Evolutionary conservation across 2,329 filamentous ascomycete species (phyloP).

Genomic region (Ilyonectria mors-panacis): DNA sequence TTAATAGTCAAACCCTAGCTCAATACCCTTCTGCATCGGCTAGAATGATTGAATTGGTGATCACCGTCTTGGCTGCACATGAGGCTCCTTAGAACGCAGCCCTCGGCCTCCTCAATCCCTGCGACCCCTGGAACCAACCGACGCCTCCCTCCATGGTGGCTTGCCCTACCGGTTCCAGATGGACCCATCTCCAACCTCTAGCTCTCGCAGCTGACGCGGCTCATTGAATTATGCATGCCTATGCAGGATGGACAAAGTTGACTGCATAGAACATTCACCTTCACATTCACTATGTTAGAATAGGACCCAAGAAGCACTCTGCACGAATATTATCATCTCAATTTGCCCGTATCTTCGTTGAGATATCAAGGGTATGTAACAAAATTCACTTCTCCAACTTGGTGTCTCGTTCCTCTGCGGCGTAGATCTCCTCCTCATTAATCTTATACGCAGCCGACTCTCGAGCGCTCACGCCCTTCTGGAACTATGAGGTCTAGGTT

Average conservation of each 20-base stretch:
- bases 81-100: not conserved
- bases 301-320: not conserved
- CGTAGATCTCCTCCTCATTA: constrained; percentile 53
- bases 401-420: constrained; percentile 34
- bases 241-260: not conserved
- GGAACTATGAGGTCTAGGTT: constrained; percentile 46
- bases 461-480: constrained; percentile 56
- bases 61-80: not conserved
- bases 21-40: not conserved
- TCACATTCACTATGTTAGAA: not conserved
- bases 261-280: not conserved
- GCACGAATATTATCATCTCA: not conserved
- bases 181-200: not conserved
- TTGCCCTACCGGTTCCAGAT: constrained; percentile 7
- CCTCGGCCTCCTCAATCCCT: not conserved
- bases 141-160: constrained; percentile 12
- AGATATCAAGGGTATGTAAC: not conserved
- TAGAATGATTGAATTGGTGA: not conserved
- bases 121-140: constrained; percentile 5
- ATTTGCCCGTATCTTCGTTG: constrained; percentile 1
- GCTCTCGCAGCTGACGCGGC: not conserved
- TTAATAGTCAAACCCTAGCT: not conserved
- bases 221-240: not conserved
- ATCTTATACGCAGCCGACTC: constrained; percentile 56
- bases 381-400: constrained; percentile 34